Percentiles rank a stretch among this genome's conserved stretches.
Conservation (phyloP, 805 yeast species). For the Cyberlindnera misumaiensis region DNA sequence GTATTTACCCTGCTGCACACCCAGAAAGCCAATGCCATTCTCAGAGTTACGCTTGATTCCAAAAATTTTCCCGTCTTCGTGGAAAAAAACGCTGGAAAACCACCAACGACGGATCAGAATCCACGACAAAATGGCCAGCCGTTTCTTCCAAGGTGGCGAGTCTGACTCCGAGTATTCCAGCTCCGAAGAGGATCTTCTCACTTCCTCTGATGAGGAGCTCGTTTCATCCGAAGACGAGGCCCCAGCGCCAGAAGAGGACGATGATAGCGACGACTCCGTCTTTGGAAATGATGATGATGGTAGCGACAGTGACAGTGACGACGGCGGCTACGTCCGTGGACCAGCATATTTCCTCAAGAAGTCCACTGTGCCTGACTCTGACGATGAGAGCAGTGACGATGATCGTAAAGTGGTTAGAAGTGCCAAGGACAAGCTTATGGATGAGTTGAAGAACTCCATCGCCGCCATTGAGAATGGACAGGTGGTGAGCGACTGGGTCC, state of each 20-base stretch:
- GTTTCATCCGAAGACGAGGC: conserved; percentile 25
- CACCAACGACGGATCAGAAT: neutral
- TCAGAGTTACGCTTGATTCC: conserved; percentile 10
- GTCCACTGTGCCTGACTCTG: conserved; percentile 31
- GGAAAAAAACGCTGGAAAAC: conserved; percentile 20
- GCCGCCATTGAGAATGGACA: conserved; percentile 64
- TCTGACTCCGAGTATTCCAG: conserved; percentile 38
- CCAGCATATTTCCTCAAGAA: conserved; percentile 39
- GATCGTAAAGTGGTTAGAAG: conserved; percentile 81
- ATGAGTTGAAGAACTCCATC: conserved; percentile 68
- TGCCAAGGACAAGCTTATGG: conserved; percentile 87
- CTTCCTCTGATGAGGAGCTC: conserved; percentile 33
- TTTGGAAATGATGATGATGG: conserved; percentile 32
- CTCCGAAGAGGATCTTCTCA: conserved; percentile 37
- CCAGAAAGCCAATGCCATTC: conserved; percentile 1
- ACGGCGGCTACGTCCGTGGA: conserved; percentile 35
- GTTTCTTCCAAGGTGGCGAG: conserved; percentile 67
- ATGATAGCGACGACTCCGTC: conserved; percentile 26
- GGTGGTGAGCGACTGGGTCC: conserved; percentile 72
- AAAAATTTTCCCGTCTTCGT: conserved; percentile 10
- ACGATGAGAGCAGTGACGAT: conserved; percentile 48
- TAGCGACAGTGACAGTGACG: conserved; percentile 36
- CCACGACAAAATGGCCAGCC: conserved; percentile 57
- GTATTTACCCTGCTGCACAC: neutral
- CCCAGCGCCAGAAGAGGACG: conserved; percentile 22